A percentile compares a stretch with the other conserved stretches of the same genome.
Evolutionary conservation across 495 filamentous ascomycete species (phyloP).

Genomic region (Penicillium subrubescens): DNA sequence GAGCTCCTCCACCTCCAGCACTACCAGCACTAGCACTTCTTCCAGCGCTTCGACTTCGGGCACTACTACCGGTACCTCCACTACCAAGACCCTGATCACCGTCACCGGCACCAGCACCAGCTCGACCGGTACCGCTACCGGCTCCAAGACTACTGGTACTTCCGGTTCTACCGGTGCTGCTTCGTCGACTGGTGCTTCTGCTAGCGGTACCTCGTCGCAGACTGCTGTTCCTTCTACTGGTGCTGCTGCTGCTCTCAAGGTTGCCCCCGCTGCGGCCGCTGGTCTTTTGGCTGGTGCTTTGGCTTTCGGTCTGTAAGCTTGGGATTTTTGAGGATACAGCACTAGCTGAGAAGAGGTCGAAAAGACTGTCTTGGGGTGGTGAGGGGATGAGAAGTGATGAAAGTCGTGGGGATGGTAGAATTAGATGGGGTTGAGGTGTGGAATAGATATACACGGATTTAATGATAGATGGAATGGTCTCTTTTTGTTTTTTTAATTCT

Average conservation of each 20-base stretch:
- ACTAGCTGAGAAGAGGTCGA: background rate
- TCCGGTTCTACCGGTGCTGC: conserved; percentile 4
- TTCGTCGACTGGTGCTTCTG: conserved; percentile 8
- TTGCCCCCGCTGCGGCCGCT: conserved; percentile 28
- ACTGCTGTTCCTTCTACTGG: conserved; percentile 17
- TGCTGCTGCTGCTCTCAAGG: conserved; percentile 15
- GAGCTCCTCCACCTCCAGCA: conserved; percentile 11
- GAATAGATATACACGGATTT: background rate
- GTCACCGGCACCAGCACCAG: conserved; percentile 3
- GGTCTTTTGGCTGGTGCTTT: conserved; percentile 26
- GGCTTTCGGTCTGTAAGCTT: conserved; percentile 24
- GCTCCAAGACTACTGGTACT: conserved; percentile 11
- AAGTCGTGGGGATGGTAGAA: background rate
- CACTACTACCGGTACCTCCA: conserved; percentile 16
- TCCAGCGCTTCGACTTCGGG: conserved; percentile 15
- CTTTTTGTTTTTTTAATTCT: background rate
- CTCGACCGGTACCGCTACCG: conserved; percentile 12
- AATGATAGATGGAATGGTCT: background rate
- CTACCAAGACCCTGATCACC: conserved; percentile 15
- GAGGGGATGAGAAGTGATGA: background rate
- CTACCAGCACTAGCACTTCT: background rate
- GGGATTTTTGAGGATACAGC: background rate
- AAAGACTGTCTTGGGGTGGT: background rate
- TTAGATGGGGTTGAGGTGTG: background rate
- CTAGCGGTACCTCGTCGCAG: conserved; percentile 19